These are phyloP conservation scores for Circinella umbellata DNA, from an alignment of 371 early-diverging fungal species.

Conservation along the genomic window DNA sequence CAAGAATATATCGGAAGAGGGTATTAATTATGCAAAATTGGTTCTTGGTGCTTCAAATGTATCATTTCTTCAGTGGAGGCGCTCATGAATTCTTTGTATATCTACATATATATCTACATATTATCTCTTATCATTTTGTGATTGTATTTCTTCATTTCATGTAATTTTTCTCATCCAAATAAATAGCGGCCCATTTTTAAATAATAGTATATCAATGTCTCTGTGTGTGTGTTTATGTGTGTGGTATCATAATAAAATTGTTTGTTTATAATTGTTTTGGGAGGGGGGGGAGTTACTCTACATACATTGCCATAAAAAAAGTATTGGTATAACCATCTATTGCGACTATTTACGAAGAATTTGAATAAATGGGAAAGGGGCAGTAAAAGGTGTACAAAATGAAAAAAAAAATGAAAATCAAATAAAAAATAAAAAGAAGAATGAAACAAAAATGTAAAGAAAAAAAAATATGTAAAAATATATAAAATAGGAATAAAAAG, in stretches of 20 bases:
- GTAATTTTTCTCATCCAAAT: no score
- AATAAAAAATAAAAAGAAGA: no score
- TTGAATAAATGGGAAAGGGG: neutral
- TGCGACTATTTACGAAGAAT: conserved; percentile 6
- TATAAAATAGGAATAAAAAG: neutral
- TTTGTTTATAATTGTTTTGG: neutral
- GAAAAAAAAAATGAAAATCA: neutral
- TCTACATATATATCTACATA: no score
- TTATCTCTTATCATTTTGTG: no score
- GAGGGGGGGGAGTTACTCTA: neutral
- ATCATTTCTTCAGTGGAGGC: no score
- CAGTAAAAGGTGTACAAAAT: neutral
- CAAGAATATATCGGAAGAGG: no score
- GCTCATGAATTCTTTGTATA: no score
- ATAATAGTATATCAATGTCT: no score
- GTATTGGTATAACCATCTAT: conserved; percentile 7
- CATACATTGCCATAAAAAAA: conserved; percentile 5
- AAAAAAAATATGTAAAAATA: neutral
- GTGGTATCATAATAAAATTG: neutral
- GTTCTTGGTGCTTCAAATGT: no score
- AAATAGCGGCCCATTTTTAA: no score
- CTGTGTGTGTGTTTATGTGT: neutral
- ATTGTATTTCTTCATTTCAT: no score
- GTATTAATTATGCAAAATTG: no score
- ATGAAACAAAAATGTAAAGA: neutral